Evolutionary conservation across 23 red algal species (phyloP).

Genomic region (Gracilaria domingensis): DNA sequence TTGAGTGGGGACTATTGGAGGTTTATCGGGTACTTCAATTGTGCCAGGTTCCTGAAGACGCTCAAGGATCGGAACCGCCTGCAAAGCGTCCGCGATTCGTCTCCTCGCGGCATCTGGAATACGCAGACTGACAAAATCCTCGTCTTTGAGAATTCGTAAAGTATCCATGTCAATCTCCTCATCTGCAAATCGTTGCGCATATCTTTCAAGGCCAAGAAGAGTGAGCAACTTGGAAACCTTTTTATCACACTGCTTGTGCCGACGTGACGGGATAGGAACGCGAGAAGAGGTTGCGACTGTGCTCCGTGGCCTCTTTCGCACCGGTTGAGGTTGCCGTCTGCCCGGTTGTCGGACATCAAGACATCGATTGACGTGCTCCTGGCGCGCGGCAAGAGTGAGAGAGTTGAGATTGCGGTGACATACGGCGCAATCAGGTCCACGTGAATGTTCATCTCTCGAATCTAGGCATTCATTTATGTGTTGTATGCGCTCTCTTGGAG

Average conservation of each 20-base stretch:
- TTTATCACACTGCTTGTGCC: not conserved
- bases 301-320: conserved; percentile 11
- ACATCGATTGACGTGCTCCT: conserved; percentile 72
- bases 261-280: not conserved
- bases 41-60: not conserved
- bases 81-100: conserved; percentile 72
- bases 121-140: conserved; percentile 35
- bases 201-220: conserved; percentile 30
- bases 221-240: conserved; percentile 4
- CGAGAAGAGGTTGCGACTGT: not conserved
- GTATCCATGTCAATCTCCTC: conserved; percentile 75
- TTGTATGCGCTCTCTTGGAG: conserved; percentile 37
- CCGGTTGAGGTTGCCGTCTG: not conserved
- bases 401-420: conserved; percentile 38
- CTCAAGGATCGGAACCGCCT: conserved; percentile 54
- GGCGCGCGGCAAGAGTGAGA: conserved; percentile 47
- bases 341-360: conserved; percentile 25
- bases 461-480: conserved; percentile 69
- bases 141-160: conserved; percentile 47
- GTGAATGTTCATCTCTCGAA: not conserved
- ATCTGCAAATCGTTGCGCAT: conserved; percentile 49
- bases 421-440: conserved; percentile 24
- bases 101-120: conserved; percentile 69
- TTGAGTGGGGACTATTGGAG: conserved; percentile 1
- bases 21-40: not conserved